Base-by-base conservation (phyloP, 345 rosid species). In the Arabis hirsuta region DNA sequence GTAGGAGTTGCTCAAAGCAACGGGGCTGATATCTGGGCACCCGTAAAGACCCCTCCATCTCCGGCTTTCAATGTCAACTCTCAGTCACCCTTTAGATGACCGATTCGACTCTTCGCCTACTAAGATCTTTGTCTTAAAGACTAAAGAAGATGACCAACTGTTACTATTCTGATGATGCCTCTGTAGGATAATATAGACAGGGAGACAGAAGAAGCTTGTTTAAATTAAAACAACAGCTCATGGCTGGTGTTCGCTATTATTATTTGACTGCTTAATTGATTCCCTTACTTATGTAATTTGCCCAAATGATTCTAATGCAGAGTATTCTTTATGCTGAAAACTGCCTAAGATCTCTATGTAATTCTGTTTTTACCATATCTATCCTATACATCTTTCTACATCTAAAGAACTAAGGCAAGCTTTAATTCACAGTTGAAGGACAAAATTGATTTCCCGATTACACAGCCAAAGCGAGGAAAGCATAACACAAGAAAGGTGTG, bases 1-100 rank as follows among this genome's bases (percentile, higher is more conserved):
- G 82, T 69, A 0, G 97, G 89, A 73, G 85, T 91, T 74, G 92
- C 93, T 47, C 80, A 83, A 46, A 88, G 92, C 83, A 95, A 95
- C 13, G 99, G 99, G 6, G 99, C 99, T 2, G 99, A 95, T 80
- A 79, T 95, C 9, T 95, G 99, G 99, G 97, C 99, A 0, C 96
- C 97, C 3, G 87, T 88, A 73, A 95, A 95, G 83, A 82, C 87
- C 39, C 62, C 89, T 34, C 82, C 94, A 44, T 70, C 79, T 84
- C 95, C 20, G 87, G 82, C 78, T 76, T 81, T 8, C 82, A 81
- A 14, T 31, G 61, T 41, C 46, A 81, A 76, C 52, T 60, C 83
- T 34, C 71, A 54, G 1, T 73, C 78, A 68, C 74, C 77, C 12
- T 78, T 78, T 63, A 61, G 69, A 46, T 78, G 74, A 78, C 59